These are phyloP conservation scores for Kalmusia sp. DNA, from an alignment of 2,329 filamentous ascomycete species.

Conservation along the genomic window DNA sequence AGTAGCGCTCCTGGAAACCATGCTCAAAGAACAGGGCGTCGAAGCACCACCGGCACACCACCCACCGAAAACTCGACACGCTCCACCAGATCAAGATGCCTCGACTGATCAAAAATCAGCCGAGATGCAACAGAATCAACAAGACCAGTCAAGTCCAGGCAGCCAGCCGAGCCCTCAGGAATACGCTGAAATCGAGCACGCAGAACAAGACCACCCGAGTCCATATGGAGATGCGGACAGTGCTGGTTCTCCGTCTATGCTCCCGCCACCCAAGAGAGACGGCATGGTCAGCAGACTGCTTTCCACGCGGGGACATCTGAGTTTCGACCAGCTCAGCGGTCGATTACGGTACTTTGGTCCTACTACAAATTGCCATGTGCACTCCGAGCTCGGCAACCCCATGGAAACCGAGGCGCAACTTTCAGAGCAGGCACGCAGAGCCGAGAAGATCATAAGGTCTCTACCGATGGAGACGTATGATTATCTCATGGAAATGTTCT, in stretches of 20 bases:
- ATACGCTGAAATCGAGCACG: conserved; percentile 21
- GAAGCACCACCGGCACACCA: conserved; percentile 59
- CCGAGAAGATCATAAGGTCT: conserved; percentile 57
- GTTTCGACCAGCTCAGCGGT: conserved; percentile 60
- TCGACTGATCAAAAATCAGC: conserved; percentile 27
- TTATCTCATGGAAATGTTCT: conserved; percentile 61
- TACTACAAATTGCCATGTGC: conserved; percentile 62
- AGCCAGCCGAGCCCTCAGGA: conserved; percentile 39
- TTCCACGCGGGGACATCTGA: conserved; percentile 58
- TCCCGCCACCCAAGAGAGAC: conserved; percentile 52
- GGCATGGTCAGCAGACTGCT: conserved; percentile 59
- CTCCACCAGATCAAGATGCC: conserved; percentile 39
- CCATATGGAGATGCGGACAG: conserved; percentile 33
- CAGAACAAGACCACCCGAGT: conserved; percentile 30
- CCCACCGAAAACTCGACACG: conserved; percentile 58
- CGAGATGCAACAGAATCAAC: conserved; percentile 22
- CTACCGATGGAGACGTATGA: conserved; percentile 58
- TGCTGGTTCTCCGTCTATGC: conserved; percentile 39
- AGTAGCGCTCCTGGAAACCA: conserved; percentile 59
- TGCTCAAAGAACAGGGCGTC: conserved; percentile 60
- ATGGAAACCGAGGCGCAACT: conserved; percentile 50
- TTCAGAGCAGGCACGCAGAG: conserved; percentile 55
- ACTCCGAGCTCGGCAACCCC: conserved; percentile 48
- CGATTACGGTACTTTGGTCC: conserved; percentile 62
- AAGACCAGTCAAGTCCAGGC: conserved; percentile 39